phyloP scores from a whole-genome alignment of 805 yeast species.

The Kurtzmaniella cleridarum region DNA sequence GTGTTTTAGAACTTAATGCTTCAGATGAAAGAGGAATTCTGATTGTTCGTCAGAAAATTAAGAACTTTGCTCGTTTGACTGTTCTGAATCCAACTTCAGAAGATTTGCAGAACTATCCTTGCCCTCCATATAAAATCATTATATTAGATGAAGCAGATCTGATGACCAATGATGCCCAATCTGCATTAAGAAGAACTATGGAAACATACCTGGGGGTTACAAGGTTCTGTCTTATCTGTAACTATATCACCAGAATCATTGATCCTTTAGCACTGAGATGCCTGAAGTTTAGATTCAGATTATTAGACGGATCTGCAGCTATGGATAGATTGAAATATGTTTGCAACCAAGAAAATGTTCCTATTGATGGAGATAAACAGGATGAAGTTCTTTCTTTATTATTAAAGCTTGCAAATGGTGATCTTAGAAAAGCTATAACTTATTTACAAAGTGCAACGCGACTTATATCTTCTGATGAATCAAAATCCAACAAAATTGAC shows the following conservation, averaged over 20 bases:
- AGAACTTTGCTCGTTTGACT: conserved; percentile 78
- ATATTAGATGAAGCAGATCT: conserved; percentile 95
- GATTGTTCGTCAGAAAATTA: conserved; percentile 79
- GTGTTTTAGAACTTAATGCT: conserved; percentile 82
- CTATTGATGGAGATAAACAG: conserved; percentile 22
- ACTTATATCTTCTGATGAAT: conserved; percentile 27
- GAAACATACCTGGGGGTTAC: conserved; percentile 84
- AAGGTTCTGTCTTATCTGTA: conserved; percentile 91
- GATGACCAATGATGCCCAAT: conserved; percentile 95
- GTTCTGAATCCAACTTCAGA: conserved; percentile 75
- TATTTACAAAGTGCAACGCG: conserved; percentile 79
- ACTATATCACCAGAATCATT: conserved; percentile 92
- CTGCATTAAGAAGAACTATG: conserved; percentile 92
- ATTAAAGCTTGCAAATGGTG: conserved; percentile 77
- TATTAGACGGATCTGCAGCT: conserved; percentile 68
- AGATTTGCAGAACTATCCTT: conserved; percentile 73
- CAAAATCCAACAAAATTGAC: conserved; percentile 38
- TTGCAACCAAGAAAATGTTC: conserved; percentile 35
- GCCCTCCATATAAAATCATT: conserved; percentile 93
- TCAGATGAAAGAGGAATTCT: conserved; percentile 90
- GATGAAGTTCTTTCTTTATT: conserved; percentile 57
- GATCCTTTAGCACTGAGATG: conserved; percentile 97
- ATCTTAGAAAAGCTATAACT: conserved; percentile 89
- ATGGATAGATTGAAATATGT: conserved; percentile 60
- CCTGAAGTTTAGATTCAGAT: conserved; percentile 87